These are phyloP conservation scores for Phaeosphaeriaceae sp. DNA, from an alignment of 2,329 filamentous ascomycete genomes.

Conservation along the genomic window DNA sequence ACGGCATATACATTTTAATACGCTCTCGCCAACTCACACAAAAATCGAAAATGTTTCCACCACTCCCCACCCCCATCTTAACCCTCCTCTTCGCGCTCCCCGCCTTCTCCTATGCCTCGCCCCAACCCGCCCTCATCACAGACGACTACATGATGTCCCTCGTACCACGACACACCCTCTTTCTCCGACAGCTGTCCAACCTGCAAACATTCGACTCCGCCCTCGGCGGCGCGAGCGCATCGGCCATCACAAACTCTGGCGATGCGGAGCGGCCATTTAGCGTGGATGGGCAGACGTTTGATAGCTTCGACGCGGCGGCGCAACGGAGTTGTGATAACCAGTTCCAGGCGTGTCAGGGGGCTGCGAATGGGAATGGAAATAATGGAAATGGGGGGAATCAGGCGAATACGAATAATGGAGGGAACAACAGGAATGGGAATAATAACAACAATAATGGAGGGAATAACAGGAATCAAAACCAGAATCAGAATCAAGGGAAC, in stretches of 20 bases:
- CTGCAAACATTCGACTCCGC: slow-evolving; percentile 51
- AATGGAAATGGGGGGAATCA: not conserved
- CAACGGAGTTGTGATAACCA: slow-evolving; percentile 70
- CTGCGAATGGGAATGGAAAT: slow-evolving; percentile 1
- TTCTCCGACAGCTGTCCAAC: slow-evolving; percentile 40
- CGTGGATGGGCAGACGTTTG: slow-evolving; percentile 55
- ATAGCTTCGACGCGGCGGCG: slow-evolving; percentile 61
- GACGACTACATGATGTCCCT: slow-evolving; percentile 31
- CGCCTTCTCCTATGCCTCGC: slow-evolving; percentile 27
- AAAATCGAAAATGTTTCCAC: slow-evolving; percentile 22
- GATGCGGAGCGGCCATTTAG: slow-evolving; percentile 54
- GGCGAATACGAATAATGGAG: not conserved
- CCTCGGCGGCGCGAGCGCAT: slow-evolving; percentile 61
- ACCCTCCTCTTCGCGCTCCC: slow-evolving; percentile 30
- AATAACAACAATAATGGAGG: not conserved
- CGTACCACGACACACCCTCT: slow-evolving; percentile 41
- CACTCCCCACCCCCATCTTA: slow-evolving; percentile 31
- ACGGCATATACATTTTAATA: not conserved
- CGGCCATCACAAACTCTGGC: slow-evolving; percentile 58
- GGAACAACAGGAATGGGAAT: not conserved
- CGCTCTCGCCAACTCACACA: not conserved
- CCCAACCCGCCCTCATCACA: slow-evolving; percentile 30
- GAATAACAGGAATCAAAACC: not conserved
- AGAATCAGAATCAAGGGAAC: slow-evolving; percentile 1
- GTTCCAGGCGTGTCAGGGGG: slow-evolving; percentile 62